phyloP scores from a whole-genome alignment of 2,329 filamentous ascomycete genomes.

The Penicillium fuscoglaucum region DNA sequence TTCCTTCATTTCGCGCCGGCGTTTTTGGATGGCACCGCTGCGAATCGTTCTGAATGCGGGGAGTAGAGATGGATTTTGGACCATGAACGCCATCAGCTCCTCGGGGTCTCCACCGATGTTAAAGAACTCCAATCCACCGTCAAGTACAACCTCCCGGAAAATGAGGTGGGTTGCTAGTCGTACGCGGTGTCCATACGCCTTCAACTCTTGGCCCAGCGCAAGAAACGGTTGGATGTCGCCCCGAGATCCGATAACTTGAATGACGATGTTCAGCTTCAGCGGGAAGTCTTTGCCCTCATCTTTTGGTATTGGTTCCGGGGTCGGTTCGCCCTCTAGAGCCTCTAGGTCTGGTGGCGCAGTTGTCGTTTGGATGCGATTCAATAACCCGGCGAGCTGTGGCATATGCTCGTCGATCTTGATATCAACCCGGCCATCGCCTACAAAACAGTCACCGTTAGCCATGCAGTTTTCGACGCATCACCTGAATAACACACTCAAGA shows the following conservation, averaged over 20 bases:
- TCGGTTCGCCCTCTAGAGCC: not conserved
- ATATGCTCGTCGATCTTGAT: slow-evolving; percentile 24
- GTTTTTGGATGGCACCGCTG: slow-evolving; percentile 73
- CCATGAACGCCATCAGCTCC: slow-evolving; percentile 84
- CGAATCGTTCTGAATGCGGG: slow-evolving; percentile 74
- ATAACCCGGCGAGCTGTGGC: slow-evolving; percentile 22
- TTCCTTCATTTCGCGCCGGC: slow-evolving; percentile 73
- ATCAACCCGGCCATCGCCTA: slow-evolving; percentile 26
- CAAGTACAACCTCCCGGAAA: slow-evolving; percentile 68
- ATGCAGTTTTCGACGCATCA: not conserved
- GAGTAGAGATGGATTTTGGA: slow-evolving; percentile 83
- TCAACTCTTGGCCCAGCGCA: slow-evolving; percentile 65
- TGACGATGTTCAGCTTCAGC: slow-evolving; percentile 59
- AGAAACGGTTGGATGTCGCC: slow-evolving; percentile 77
- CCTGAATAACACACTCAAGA: slow-evolving; percentile 13
- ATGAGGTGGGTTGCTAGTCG: slow-evolving; percentile 70
- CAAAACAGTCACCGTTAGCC: not conserved
- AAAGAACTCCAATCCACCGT: slow-evolving; percentile 74
- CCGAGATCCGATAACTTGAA: slow-evolving; percentile 72
- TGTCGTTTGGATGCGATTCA: slow-evolving; percentile 17
- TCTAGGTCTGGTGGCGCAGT: slow-evolving; percentile 17
- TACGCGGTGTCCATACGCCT: slow-evolving; percentile 70
- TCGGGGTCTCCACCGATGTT: slow-evolving; percentile 72
- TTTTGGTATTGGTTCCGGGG: not conserved
- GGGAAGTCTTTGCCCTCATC: slow-evolving; percentile 18